Conservation (phyloP, 2,329 filamentous ascomycete genomes). For the Fusarium stilboides region DNA sequence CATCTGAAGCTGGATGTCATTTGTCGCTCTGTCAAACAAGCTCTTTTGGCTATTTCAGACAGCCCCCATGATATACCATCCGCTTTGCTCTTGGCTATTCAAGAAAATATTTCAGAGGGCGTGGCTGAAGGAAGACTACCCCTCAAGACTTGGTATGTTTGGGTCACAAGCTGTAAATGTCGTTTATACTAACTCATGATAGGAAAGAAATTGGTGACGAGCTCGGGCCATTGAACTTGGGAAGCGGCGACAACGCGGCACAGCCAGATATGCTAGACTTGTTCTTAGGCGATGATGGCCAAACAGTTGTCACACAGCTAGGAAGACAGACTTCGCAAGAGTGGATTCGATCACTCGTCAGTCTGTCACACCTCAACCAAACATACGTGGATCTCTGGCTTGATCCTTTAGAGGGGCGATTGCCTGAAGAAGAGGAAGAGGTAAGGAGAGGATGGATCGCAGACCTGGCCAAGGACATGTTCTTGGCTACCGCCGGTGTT, state of each 20-base stretch:
- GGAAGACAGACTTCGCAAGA: slow-evolving; percentile 47
- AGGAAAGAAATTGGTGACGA: slow-evolving; percentile 50
- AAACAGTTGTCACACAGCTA: slow-evolving; percentile 52
- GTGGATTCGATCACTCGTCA: slow-evolving; percentile 44
- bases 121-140: slow-evolving; percentile 47
- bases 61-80: slow-evolving; percentile 48
- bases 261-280: slow-evolving; percentile 52
- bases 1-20: slow-evolving; percentile 48
- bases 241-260: slow-evolving; percentile 40
- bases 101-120: slow-evolving; percentile 48
- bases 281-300: slow-evolving; percentile 47
- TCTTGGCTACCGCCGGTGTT: slow-evolving; percentile 55
- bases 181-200: slow-evolving; percentile 14
- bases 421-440: slow-evolving; percentile 47
- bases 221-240: slow-evolving; percentile 10
- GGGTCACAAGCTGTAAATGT: neutral
- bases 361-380: slow-evolving; percentile 49
- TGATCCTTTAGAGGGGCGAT: slow-evolving; percentile 41
- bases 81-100: slow-evolving; percentile 49
- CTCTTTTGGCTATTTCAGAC: slow-evolving; percentile 29
- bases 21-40: slow-evolving; percentile 39
- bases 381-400: slow-evolving; percentile 55
- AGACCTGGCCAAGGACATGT: slow-evolving; percentile 54
- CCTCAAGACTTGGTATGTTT: slow-evolving; percentile 55
- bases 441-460: slow-evolving; percentile 50